Conservation (phyloP, 1,284 basidiomycete species). For the Fomes fomentarius region DNA sequence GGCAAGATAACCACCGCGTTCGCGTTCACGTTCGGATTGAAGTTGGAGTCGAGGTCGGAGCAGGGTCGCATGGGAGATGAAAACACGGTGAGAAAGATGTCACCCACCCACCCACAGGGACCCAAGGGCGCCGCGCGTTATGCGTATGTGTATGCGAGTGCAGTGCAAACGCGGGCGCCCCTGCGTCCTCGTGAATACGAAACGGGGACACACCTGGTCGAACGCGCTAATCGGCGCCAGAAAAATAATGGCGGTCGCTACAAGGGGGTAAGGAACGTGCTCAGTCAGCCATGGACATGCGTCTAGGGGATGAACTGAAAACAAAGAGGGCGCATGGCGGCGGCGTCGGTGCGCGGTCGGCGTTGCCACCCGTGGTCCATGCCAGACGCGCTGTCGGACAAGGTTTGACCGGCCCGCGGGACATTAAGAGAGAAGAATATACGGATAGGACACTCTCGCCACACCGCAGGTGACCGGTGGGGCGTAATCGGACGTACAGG, state of each 20-base stretch:
- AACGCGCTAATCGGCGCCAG: constrained; percentile 82
- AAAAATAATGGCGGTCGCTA: constrained; percentile 76
- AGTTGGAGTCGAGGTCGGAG: no score
- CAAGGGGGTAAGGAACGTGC: neutral
- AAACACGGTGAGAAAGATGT: neutral
- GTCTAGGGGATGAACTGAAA: no score
- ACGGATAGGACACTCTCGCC: no score
- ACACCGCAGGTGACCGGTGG: no score
- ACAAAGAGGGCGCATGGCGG: neutral
- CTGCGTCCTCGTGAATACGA: neutral
- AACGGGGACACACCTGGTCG: constrained; percentile 61
- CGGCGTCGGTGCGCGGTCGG: neutral
- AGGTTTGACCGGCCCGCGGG: neutral
- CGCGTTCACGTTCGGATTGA: no score
- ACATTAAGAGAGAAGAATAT: neutral
- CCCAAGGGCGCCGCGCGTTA: neutral
- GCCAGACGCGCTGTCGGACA: no score
- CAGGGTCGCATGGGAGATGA: constrained; percentile 1
- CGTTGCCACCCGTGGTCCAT: no score
- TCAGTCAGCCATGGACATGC: neutral
- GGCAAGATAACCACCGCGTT: no score
- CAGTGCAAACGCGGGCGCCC: neutral
- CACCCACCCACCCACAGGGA: neutral
- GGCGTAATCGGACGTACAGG: no score
- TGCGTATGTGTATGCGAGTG: neutral